phyloP scores from a whole-genome alignment of 225 moss, liverwort and hornwort genomes.

The Lunularia cruciata region DNA sequence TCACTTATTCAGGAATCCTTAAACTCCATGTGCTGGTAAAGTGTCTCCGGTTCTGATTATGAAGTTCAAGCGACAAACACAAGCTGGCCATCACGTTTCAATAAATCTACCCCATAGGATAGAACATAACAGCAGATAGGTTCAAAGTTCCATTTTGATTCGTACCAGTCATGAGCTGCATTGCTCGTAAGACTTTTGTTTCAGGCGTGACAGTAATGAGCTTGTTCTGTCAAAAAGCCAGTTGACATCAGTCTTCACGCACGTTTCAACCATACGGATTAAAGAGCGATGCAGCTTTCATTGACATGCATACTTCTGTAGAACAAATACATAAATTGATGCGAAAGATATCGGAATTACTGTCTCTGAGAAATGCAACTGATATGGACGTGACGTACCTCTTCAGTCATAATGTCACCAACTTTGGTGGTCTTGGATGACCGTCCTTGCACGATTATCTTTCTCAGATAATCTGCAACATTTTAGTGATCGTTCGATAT shows the following conservation, averaged over 20 bases:
- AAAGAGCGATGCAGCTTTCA: too few relatives aligned
- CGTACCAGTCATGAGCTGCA: slow-evolving; percentile 92
- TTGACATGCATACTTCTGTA: neutral
- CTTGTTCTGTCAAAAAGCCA: slow-evolving; percentile 64
- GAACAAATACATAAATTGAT: neutral
- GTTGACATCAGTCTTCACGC: too few relatives aligned
- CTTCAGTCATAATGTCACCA: slow-evolving; percentile 96
- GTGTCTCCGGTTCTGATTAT: neutral
- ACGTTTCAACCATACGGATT: too few relatives aligned
- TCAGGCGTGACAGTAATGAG: slow-evolving; percentile 93
- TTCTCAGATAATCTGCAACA: slow-evolving; percentile 77
- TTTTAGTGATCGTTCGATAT: neutral
- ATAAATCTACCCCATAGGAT: too few relatives aligned
- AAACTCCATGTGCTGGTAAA: neutral
- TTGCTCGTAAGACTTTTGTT: slow-evolving; percentile 86
- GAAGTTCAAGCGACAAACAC: neutral
- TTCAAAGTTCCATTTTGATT: too few relatives aligned
- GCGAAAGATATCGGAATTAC: neutral
- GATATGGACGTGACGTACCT: slow-evolving; percentile 40
- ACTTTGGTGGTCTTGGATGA: slow-evolving; percentile 95
- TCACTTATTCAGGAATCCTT: too few relatives aligned
- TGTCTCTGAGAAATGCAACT: neutral
- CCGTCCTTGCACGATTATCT: slow-evolving; percentile 94
- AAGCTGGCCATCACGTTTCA: neutral
- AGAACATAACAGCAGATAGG: too few relatives aligned